Conservation (phyloP, 2,329 filamentous ascomycete genomes). For the Cladosporium austrohemisphaericum region DNA sequence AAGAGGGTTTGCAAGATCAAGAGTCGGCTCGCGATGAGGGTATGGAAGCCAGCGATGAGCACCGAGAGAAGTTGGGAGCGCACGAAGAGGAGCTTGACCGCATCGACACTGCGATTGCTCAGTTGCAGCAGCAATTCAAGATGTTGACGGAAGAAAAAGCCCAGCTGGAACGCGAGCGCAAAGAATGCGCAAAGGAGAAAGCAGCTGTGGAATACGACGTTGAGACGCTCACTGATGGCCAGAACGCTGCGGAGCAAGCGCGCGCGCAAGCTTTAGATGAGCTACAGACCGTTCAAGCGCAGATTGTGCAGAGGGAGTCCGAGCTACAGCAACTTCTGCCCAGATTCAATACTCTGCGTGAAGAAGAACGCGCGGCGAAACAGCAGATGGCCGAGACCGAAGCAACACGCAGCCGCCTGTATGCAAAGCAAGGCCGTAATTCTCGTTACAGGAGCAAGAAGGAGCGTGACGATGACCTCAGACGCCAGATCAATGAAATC, state of each 20-base stretch:
- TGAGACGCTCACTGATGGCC: slow-evolving; percentile 77
- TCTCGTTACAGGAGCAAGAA: slow-evolving; percentile 83
- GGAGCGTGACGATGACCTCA: slow-evolving; percentile 80
- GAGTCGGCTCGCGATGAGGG: slow-evolving; percentile 78
- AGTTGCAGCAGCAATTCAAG: slow-evolving; percentile 77
- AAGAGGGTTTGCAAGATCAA: slow-evolving; percentile 73
- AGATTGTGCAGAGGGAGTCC: slow-evolving; percentile 71
- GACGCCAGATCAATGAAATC: slow-evolving; percentile 74
- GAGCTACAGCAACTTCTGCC: slow-evolving; percentile 75
- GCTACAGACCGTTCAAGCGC: slow-evolving; percentile 65
- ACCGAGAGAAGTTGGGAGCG: slow-evolving; percentile 67
- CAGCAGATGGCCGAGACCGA: slow-evolving; percentile 73
- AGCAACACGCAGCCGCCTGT: slow-evolving; percentile 70
- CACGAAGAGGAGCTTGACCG: slow-evolving; percentile 72
- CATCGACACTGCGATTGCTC: slow-evolving; percentile 74
- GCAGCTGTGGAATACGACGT: slow-evolving; percentile 84
- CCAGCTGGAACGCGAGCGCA: slow-evolving; percentile 85
- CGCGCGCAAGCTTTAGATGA: slow-evolving; percentile 68
- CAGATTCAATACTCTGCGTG: slow-evolving; percentile 68
- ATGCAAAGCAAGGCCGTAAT: slow-evolving; percentile 87
- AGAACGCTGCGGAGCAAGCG: slow-evolving; percentile 71
- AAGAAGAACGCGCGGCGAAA: slow-evolving; percentile 67
- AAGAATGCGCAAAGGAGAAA: slow-evolving; percentile 71
- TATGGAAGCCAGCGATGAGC: slow-evolving; percentile 78
- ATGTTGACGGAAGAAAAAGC: slow-evolving; percentile 78